Evolutionary conservation across 2,329 filamentous ascomycete genomes (phyloP), one percentile per base, ranked within the genome.

Genomic region (Erysiphe pulchra): DNA sequence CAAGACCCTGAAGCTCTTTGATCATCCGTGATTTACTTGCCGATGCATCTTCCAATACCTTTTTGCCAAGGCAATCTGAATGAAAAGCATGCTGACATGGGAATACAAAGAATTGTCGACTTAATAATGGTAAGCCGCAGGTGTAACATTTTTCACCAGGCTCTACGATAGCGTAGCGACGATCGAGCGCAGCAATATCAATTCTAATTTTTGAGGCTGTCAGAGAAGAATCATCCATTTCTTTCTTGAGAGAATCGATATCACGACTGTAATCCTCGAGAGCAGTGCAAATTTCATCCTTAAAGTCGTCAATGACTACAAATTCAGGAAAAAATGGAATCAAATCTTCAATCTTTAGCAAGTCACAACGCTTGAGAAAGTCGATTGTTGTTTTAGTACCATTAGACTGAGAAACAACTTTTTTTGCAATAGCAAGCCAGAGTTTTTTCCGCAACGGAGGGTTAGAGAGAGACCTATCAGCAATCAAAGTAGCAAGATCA

Each of bases 301-400:
- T 94, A 70, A 98, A 98, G 60, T 95, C 90, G 58, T 98, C 90
- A 50, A 98, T 95, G 45, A 95, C 81, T 20, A 95, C 85, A 58
- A 98, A 98, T 59, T 98, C 90, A 0, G 90, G 90, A 63, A 98
- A 98, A 66, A 98, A 94, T 0, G 90, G 90, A 37, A 98, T 95
- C 30, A 98, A 64, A 56, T 98, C 90, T 63, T 98, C 90, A 51
- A 98, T 98, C 50, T 80, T 79, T 43, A 98, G 72, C 12, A 95
- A 69, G 49, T 94, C 85, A 59, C 87, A 94, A 10, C 84, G 77
- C 53, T 84, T 83, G 12, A 95, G 69, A 57, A 98, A 94, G 50
- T 92, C 83, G 52, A 98, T 92, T 2, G 90, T 90, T 31, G 79
- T 72, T 62, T 84, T 94, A 68, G 95, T 94, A 45, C 84, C 82